Percentiles rank a stretch among this genome's conserved stretches.
Conservation (phyloP, 2,329 filamentous ascomycete genomes). For the Microdochium paspali region DNA sequence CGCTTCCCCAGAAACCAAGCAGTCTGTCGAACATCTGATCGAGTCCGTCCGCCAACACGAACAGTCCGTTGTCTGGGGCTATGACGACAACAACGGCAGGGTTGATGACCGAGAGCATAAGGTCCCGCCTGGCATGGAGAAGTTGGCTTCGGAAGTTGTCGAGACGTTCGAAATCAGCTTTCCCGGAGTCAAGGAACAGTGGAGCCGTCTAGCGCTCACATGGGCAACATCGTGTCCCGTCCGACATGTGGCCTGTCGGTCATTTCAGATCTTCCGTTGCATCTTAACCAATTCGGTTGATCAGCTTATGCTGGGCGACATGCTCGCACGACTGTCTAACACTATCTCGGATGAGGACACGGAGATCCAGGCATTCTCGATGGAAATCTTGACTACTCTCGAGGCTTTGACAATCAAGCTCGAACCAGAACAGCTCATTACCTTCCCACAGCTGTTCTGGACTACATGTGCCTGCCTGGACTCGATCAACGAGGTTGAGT, state of each 20-base stretch:
- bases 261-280: constrained; percentile 94
- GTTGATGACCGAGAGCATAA: constrained; percentile 64
- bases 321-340: constrained; percentile 90
- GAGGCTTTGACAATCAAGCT: constrained; percentile 85
- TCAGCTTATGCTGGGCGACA: constrained; percentile 90
- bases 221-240: constrained; percentile 98
- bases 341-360: constrained; percentile 92
- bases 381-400: constrained; percentile 93
- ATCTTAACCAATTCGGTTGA: constrained; percentile 76
- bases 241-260: constrained; percentile 86
- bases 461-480: constrained; percentile 93
- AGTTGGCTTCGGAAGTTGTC: constrained; percentile 72
- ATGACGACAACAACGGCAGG: constrained; percentile 83
- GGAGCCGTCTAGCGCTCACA: constrained; percentile 80
- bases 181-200: constrained; percentile 80
- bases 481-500: constrained; percentile 93
- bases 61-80: constrained; percentile 79
- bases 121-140: constrained; percentile 80
- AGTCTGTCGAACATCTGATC: constrained; percentile 77
- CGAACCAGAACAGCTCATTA: constrained; percentile 66
- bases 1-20: constrained; percentile 50
- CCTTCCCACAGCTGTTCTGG: constrained; percentile 97
- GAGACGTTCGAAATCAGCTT: constrained; percentile 78
- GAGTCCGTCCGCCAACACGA: constrained; percentile 82
- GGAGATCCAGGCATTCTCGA: constrained; percentile 93